Base-by-base conservation (phyloP, 176 grass and related monocot species). In the Phragmites australis region DNA sequence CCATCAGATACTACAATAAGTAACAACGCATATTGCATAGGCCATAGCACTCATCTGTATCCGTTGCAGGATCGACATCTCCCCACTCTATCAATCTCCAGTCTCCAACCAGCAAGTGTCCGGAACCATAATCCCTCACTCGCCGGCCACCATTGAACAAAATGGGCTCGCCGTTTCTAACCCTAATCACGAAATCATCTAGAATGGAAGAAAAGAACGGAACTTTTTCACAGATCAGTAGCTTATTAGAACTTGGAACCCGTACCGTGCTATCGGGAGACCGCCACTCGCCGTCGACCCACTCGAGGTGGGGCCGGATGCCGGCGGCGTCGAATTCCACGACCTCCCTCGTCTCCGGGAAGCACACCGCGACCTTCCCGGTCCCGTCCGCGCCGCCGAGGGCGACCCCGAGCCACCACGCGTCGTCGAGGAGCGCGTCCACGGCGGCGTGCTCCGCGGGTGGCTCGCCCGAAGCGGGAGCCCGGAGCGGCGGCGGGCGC, bases 291-390 rank as follows among this genome's bases (percentile, higher is more conserved):
- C 75, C 75, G 13, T 59, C 85, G 71, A 84, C 55, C 87, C 91
- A 92, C 49, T 97, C 94, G 62, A 93, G 91, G 82, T 97, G 94
- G 19, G 64, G 73, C 0, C 89, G 68, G 26, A 95, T 40, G 11
- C 77, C 18, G 1, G n/a, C 81, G 30, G 49, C 39, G 9, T 53
- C 58, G 61, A 87, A 89, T 30, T 83, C 80, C 68, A 26, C 19
- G 42, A 77, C 80, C 54, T 94, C 84, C 69, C 84, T 79, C 12
- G 63, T 75, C 52, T 61, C 55, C 29, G 89, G 89, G 81, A 94
- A 94, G 81, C 67, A 87, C 1, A 94, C 92, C 9, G 5, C 11
- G 55, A 84, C 62, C 70, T 26, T 84, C 46, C 72, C 75, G 1
- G 32, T n/a, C 34, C 15, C 50, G 8, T 9, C 68, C 31, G 39